A percentile compares a stretch with the other conserved stretches of the same genome.
These are phyloP conservation scores for Pseudocercospora crystallina DNA, from an alignment of 2,329 filamentous ascomycete genomes.

Conservation along the genomic window DNA sequence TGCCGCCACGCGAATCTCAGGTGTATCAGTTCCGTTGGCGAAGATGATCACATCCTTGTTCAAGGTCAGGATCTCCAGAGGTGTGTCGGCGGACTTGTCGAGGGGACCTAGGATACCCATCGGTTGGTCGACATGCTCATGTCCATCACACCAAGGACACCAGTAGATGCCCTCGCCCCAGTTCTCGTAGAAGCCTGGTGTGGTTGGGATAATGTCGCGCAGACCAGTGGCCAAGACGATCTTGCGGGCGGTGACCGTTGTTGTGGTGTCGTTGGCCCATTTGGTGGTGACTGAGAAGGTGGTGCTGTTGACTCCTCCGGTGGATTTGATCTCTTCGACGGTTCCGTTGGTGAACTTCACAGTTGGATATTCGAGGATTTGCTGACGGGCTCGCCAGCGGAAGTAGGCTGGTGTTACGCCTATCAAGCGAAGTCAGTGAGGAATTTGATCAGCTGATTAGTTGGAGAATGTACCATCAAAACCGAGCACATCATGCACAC, in stretches of 20 bases:
- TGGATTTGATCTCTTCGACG: conserved; percentile 8
- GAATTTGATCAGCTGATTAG: too few species aligned
- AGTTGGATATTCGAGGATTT: conserved; percentile 23
- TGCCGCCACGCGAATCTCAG: conserved; percentile 6
- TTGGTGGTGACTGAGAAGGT: conserved; percentile 9
- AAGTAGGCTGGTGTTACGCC: conserved; percentile 22
- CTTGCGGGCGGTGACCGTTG: conserved; percentile 18
- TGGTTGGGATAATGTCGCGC: conserved; percentile 22
- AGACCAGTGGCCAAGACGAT: conserved; percentile 25
- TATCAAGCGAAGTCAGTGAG: neutral
- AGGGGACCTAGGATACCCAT: conserved; percentile 15
- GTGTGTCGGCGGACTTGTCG: conserved; percentile 5
- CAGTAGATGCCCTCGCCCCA: conserved; percentile 27
- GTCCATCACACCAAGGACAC: conserved; percentile 28
- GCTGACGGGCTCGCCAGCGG: conserved; percentile 18
- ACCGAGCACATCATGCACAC: conserved; percentile 21
- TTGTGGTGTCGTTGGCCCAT: conserved; percentile 7
- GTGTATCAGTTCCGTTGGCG: conserved; percentile 14
- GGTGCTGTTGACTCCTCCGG: conserved; percentile 1
- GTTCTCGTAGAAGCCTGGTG: conserved; percentile 23
- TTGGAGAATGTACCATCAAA: conserved; percentile 16
- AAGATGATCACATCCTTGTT: conserved; percentile 15
- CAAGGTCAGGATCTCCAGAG: conserved; percentile 11
- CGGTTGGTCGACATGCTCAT: conserved; percentile 15
- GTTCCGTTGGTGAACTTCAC: conserved; percentile 14